These are phyloP conservation scores for Pseudogymnoascus sp. DNA, from an alignment of 2,329 filamentous ascomycete genomes.

Conservation along the genomic window DNA sequence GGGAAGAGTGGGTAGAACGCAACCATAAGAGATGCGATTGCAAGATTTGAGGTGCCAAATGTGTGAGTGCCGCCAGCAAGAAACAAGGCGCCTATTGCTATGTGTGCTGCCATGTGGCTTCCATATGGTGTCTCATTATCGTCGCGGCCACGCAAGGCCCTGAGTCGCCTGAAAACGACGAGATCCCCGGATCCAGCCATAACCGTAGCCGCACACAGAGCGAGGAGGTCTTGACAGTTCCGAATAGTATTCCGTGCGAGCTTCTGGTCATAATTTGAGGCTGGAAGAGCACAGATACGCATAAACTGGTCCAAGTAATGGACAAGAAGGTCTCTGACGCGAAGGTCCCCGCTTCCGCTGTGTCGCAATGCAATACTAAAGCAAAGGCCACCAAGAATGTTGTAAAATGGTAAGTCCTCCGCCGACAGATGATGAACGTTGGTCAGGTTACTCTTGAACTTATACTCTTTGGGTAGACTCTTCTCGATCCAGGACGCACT, in stretches of 20 bases:
- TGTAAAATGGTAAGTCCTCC: conserved; percentile 84
- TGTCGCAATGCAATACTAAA: conserved; percentile 69
- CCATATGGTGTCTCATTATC: conserved; percentile 83
- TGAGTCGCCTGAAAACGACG: conserved; percentile 72
- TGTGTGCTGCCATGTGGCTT: conserved; percentile 84
- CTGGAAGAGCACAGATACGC: conserved; percentile 58
- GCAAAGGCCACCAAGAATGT: conserved; percentile 82
- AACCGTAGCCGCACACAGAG: conserved; percentile 73
- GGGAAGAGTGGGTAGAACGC: conserved; percentile 95
- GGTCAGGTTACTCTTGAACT: conserved; percentile 51
- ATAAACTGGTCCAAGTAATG: conserved; percentile 83
- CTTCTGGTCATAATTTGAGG: conserved; percentile 65
- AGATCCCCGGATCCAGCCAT: conserved; percentile 97
- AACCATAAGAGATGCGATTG: conserved; percentile 76
- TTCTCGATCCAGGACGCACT: conserved; percentile 65
- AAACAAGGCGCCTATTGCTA: conserved; percentile 86
- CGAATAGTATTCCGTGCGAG: conserved; percentile 74
- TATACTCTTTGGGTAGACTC: conserved; percentile 66
- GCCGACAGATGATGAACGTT: conserved; percentile 59
- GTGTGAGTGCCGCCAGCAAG: conserved; percentile 88
- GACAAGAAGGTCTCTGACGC: conserved; percentile 73
- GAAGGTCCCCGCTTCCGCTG: conserved; percentile 61
- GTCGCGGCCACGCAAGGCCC: conserved; percentile 79
- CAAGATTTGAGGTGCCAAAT: conserved; percentile 79
- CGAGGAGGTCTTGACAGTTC: conserved; percentile 85